Percentiles rank a stretch among this genome's conserved stretches.
These are phyloP conservation scores for Ustilago shanxiensis DNA, from an alignment of 1,284 basidiomycete species.

Conservation along the genomic window DNA sequence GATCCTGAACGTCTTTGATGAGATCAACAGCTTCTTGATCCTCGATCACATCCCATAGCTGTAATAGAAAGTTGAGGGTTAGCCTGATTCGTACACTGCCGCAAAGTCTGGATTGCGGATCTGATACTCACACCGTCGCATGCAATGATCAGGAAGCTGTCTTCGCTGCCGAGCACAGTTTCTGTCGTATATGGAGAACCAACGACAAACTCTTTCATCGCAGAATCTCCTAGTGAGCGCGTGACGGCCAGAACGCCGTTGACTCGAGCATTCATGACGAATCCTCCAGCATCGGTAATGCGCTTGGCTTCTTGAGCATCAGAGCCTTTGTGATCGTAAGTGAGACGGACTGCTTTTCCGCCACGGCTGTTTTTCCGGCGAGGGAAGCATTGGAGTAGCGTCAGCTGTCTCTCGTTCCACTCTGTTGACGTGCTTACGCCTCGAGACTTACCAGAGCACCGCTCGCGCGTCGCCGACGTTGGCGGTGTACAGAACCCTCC, in stretches of 20 bases:
- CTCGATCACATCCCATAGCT: slow-evolving; percentile 96
- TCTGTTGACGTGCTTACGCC: slow-evolving; percentile 11
- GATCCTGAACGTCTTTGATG: slow-evolving; percentile 80
- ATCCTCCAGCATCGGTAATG: slow-evolving; percentile 96
- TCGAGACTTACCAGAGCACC: slow-evolving; percentile 77
- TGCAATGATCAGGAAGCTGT: slow-evolving; percentile 94
- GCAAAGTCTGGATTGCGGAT: background rate
- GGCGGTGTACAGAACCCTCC: slow-evolving; percentile 91
- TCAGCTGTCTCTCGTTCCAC: too few species aligned
- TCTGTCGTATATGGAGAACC: slow-evolving; percentile 98
- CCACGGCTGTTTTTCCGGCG: slow-evolving; percentile 73
- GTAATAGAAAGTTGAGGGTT: slow-evolving; percentile 14
- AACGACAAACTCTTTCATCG: slow-evolving; percentile 99
- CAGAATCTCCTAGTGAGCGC: slow-evolving; percentile 92
- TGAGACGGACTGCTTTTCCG: slow-evolving; percentile 90
- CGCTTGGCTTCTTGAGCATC: slow-evolving; percentile 97
- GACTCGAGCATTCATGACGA: slow-evolving; percentile 97
- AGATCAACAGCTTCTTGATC: slow-evolving; percentile 94
- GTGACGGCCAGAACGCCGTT: slow-evolving; percentile 96
- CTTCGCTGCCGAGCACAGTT: slow-evolving; percentile 87
- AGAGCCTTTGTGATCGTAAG: slow-evolving; percentile 98
- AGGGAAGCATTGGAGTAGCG: slow-evolving; percentile 78
- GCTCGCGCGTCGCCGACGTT: slow-evolving; percentile 95
- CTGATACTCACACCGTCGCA: slow-evolving; percentile 88
- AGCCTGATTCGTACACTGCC: background rate